A percentile compares a stretch with the other conserved stretches of the same genome.
Conservation (phyloP, 768 basidiomycete genomes). For the Pulveroboletus sp. region DNA sequence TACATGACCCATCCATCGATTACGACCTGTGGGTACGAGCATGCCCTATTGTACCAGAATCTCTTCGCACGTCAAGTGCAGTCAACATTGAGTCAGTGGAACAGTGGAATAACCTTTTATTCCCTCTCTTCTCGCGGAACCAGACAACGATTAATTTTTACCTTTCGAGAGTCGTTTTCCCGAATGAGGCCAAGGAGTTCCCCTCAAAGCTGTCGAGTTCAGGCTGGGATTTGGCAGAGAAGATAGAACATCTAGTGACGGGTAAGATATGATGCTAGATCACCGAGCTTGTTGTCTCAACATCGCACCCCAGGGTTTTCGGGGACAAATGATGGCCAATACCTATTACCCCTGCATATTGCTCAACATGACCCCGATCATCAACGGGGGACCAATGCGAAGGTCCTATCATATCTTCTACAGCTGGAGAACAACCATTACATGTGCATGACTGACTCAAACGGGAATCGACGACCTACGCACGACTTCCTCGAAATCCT, state of each 20-base stretch:
- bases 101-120: constrained; percentile 2
- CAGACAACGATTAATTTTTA: constrained; percentile 15
- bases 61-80: too few species aligned
- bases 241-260: constrained; percentile 13
- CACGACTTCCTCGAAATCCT: constrained; percentile 29
- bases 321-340: constrained; percentile 26
- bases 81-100: too few species aligned
- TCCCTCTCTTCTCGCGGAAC: constrained; percentile 13
- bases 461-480: constrained; percentile 9
- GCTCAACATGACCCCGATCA: too few species aligned
- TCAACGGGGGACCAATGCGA: too few species aligned
- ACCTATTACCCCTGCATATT: too few species aligned
- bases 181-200: too few species aligned
- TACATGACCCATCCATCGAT: constrained; percentile 12
- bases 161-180: too few species aligned
- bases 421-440: too few species aligned
- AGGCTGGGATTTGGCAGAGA: constrained; percentile 25
- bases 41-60: constrained; percentile 8
- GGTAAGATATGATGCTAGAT: constrained; percentile 2
- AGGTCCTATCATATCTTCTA: too few species aligned
- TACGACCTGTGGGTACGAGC: constrained; percentile 19
- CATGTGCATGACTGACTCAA: constrained; percentile 24
- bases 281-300: too few species aligned
- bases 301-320: constrained; percentile 16
- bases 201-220: too few species aligned